A percentile compares a stretch with the other conserved stretches of the same genome.
Conservation (phyloP, 1,284 basidiomycete genomes). For the Puccinia novopanici region DNA sequence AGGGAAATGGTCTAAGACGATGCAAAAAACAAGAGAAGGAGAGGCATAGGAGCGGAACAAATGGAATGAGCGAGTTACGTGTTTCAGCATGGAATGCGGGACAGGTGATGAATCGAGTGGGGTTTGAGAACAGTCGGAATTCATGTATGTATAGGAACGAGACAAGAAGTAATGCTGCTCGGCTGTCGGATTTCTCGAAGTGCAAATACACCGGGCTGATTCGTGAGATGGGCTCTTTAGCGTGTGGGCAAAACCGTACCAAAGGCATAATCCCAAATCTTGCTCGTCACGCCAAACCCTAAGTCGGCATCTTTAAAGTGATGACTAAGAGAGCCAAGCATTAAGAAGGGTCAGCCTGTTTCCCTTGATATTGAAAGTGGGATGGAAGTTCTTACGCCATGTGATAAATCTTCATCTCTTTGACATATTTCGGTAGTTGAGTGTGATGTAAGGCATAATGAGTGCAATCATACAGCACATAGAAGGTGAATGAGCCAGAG, state of each 20-base stretch:
- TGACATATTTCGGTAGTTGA: conserved; percentile 76
- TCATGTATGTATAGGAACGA: no score
- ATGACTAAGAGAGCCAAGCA: conserved; percentile 17
- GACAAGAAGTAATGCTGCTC: no score
- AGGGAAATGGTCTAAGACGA: no score
- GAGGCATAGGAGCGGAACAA: no score
- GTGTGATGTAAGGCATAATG: conserved; percentile 60
- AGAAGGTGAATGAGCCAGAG: conserved; percentile 85
- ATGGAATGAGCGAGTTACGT: no score
- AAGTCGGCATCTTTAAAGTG: conserved; percentile 74
- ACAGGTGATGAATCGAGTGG: no score
- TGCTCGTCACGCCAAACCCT: conserved; percentile 94
- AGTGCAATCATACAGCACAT: conserved; percentile 58
- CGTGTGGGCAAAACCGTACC: conserved; percentile 65
- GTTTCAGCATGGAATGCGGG: no score
- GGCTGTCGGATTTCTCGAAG: no score
- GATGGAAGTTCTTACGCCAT: conserved; percentile 64
- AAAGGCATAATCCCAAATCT: conserved; percentile 93
- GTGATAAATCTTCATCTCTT: conserved; percentile 94
- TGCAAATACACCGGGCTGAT: no score
- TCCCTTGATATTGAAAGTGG: neutral
- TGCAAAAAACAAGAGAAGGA: no score
- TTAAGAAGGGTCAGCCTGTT: neutral
- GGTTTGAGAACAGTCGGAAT: no score
- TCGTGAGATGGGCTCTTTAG: neutral